These are phyloP conservation scores for Arthrobotrys sinensis DNA, from an alignment of 2,329 filamentous ascomycete genomes.

Conservation along the genomic window DNA sequence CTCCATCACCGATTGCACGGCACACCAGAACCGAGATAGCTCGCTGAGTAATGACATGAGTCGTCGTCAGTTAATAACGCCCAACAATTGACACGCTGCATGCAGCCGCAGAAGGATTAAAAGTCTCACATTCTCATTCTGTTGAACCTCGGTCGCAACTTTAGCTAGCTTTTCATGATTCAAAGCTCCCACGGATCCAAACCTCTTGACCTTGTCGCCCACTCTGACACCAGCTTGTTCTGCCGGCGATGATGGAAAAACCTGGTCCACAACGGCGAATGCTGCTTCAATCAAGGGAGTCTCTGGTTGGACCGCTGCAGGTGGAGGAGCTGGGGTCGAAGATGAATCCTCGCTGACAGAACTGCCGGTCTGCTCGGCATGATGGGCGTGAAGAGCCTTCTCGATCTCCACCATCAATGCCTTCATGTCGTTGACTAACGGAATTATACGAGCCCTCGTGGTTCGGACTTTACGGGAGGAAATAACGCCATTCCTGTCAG, in stretches of 20 bases:
- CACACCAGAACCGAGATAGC: slow-evolving; percentile 62
- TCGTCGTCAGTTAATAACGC: slow-evolving; percentile 19
- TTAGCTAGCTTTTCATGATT: slow-evolving; percentile 90
- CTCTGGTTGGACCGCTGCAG: slow-evolving; percentile 60
- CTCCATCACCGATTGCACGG: slow-evolving; percentile 62
- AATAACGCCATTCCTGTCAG: slow-evolving; percentile 51
- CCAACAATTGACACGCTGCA: not conserved
- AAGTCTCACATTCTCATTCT: slow-evolving; percentile 84
- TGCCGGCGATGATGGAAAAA: slow-evolving; percentile 84
- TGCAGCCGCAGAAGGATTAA: slow-evolving; percentile 28
- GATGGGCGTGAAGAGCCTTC: slow-evolving; percentile 87
- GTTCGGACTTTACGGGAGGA: slow-evolving; percentile 79
- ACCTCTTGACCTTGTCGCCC: slow-evolving; percentile 85
- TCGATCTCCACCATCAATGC: slow-evolving; percentile 87
- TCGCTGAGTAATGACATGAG: slow-evolving; percentile 51
- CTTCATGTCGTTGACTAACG: slow-evolving; percentile 93
- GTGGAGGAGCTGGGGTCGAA: slow-evolving; percentile 66
- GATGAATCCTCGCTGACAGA: slow-evolving; percentile 66
- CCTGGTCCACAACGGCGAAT: slow-evolving; percentile 91
- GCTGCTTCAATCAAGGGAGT: slow-evolving; percentile 72
- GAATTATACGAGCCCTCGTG: slow-evolving; percentile 90
- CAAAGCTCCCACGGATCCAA: slow-evolving; percentile 84
- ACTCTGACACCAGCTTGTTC: slow-evolving; percentile 81
- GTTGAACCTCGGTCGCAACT: slow-evolving; percentile 90
- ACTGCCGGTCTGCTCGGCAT: slow-evolving; percentile 70